These are phyloP conservation scores for Cyathus pygmaeus DNA, from an alignment of 1,284 basidiomycete species.

Conservation along the genomic window DNA sequence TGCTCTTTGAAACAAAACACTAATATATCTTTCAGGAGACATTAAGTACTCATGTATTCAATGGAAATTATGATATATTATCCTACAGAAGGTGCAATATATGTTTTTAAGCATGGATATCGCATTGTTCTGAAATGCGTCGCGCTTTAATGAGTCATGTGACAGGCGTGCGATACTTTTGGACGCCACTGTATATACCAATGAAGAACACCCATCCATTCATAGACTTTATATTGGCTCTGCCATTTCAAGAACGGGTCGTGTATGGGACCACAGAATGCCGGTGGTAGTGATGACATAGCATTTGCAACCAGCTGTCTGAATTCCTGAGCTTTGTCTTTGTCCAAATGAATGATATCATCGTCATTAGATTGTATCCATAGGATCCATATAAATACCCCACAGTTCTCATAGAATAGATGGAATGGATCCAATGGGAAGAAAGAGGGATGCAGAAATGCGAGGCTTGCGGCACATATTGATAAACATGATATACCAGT, in stretches of 20 bases:
- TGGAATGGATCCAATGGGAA: constrained; percentile 42
- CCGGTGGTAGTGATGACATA: constrained; percentile 32
- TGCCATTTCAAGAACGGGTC: constrained; percentile 5
- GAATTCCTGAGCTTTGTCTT: constrained; percentile 16
- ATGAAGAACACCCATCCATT: constrained; percentile 8
- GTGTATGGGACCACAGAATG: constrained; percentile 12
- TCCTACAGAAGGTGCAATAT: too few species aligned
- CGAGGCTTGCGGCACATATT: constrained; percentile 30
- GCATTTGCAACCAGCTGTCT: constrained; percentile 19
- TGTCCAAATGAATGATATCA: constrained; percentile 20
- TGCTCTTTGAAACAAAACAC: too few species aligned
- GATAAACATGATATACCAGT: constrained; percentile 35
- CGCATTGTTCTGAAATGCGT: too few species aligned
- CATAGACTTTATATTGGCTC: constrained; percentile 8
- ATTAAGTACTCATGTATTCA: too few species aligned
- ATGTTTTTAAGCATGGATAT: too few species aligned
- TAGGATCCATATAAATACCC: constrained; percentile 32
- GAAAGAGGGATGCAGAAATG: constrained; percentile 35
- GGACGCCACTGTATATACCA: background rate
- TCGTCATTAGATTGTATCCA: constrained; percentile 21
- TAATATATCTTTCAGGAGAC: too few species aligned
- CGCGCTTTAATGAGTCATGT: too few species aligned
- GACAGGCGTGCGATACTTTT: too few species aligned
- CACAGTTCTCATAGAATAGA: constrained; percentile 39
- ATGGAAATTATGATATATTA: too few species aligned